Conservation (phyloP, 106 monocot genomes). For the Platanthera zijinensis region DNA sequence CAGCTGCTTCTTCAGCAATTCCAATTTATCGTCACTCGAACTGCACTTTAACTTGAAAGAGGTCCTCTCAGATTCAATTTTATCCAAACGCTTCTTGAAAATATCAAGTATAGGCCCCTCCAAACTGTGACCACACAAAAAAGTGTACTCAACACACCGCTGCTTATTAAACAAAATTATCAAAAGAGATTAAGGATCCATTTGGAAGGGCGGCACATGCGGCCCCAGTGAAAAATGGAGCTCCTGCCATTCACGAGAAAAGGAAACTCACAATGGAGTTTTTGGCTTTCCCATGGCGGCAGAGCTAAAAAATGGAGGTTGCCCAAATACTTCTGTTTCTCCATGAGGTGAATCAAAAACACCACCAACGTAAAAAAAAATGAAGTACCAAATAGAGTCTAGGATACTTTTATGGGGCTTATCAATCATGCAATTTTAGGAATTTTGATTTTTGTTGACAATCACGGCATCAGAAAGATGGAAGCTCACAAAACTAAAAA, state of each 20-base stretch:
- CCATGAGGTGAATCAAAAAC: too few relatives aligned
- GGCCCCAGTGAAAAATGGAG: too few relatives aligned
- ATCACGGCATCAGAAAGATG: background rate
- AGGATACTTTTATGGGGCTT: background rate
- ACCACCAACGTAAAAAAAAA: too few relatives aligned
- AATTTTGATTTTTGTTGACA: background rate
- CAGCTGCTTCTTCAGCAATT: constrained; percentile 64
- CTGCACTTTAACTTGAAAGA: constrained; percentile 46
- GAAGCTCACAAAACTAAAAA: background rate
- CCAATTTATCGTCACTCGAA: constrained; percentile 68
- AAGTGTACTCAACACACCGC: background rate
- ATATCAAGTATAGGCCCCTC: constrained; percentile 65
- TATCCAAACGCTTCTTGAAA: constrained; percentile 50
- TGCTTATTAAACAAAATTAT: background rate
- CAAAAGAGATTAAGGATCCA: background rate
- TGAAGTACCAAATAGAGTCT: background rate
- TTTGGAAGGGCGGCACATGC: too few relatives aligned
- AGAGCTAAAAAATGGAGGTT: too few relatives aligned
- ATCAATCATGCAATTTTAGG: background rate
- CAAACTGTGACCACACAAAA: constrained; percentile 43
- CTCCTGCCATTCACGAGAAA: too few relatives aligned
- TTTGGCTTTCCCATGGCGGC: too few relatives aligned
- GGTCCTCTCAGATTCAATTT: constrained; percentile 58
- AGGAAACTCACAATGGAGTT: too few relatives aligned
- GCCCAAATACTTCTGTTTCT: too few relatives aligned